Evolutionary conservation across 257 asterid species (phyloP), one percentile per base, ranked within the genome.

Genomic region (Echites panduratus): DNA sequence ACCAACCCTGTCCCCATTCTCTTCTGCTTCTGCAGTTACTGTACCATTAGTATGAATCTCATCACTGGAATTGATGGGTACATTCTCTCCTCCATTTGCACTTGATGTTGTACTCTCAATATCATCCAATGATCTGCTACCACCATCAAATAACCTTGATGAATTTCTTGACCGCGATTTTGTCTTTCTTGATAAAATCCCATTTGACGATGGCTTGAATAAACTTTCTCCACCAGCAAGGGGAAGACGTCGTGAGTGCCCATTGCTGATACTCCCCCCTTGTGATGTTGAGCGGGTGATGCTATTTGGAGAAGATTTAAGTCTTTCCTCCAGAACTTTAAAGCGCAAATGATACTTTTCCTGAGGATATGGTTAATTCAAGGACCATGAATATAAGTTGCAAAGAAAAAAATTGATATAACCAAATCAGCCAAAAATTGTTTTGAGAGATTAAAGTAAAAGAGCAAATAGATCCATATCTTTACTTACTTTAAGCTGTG

Each of bases 301-400:
- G 56, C 88, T 47, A 77, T 79, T 88, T 59, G 90, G 80, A 73
- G 81, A 70, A 73, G 82, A 77, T 85, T 83, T 89, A 56, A 85
- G 85, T 76, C 84, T 91, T 84, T 87, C 97, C 84, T 93, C 97
- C 82, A 93, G 83, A 75, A 93, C 95, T 87, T 89, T 93, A 78
- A 90, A 85, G 47, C 98, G 93, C 45, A 93, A 71, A 41, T 79
- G 92, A 84, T 85, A 93, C 74, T 93, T 93, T 38, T 90, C 98
- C 98, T 93, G 73, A 75, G 73, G n/a, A 79, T 78, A 45, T 57
- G 54, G 47, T 66, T 70, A 77, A 76, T 32, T 61, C 72, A 69
- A 59, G 75, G 54, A 62, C 58, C 50, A 77, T 64, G 44, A 38
- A 66, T 40, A 70, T 52, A 56, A 66, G 49, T 73, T 57, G 14